These are phyloP conservation scores for Sporothrix humicola DNA, from an alignment of 2,329 filamentous ascomycete genomes.

Conservation along the genomic window DNA sequence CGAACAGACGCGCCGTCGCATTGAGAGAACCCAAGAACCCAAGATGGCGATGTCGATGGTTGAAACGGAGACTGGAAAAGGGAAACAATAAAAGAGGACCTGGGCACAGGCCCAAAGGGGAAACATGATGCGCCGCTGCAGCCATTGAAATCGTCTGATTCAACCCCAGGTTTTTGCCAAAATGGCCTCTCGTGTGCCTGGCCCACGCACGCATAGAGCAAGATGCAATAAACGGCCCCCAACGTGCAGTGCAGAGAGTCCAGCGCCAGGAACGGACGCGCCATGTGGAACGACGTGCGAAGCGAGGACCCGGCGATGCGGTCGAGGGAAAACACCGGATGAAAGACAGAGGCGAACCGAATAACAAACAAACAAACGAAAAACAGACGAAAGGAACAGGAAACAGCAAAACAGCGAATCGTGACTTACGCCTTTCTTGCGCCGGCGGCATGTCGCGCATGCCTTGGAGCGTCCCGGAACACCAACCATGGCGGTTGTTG, in stretches of 20 bases:
- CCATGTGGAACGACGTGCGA: slow-evolving; percentile 9
- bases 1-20: slow-evolving; percentile 16
- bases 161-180: slow-evolving; percentile 14
- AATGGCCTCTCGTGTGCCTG: slow-evolving; percentile 3
- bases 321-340: neutral
- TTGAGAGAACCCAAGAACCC: slow-evolving; percentile 15
- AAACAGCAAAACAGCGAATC: no score
- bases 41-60: slow-evolving; percentile 9
- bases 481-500: slow-evolving; percentile 37
- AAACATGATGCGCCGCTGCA: slow-evolving; percentile 27
- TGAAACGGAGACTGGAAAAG: neutral
- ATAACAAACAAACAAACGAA: slow-evolving; percentile 1
- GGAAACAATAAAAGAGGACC: neutral
- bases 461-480: slow-evolving; percentile 40
- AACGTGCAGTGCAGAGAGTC: neutral
- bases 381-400: neutral
- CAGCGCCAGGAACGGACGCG: slow-evolving; percentile 6
- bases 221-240: neutral
- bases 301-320: neutral
- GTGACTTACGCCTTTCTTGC: slow-evolving; percentile 39
- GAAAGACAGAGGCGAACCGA: neutral
- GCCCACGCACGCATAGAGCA: slow-evolving; percentile 12
- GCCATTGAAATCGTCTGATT: slow-evolving; percentile 12
- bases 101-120: slow-evolving; percentile 24
- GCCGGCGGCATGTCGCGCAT: slow-evolving; percentile 38